Base-by-base conservation (phyloP, 768 basidiomycete species). In the Megacollybia marginata region DNA sequence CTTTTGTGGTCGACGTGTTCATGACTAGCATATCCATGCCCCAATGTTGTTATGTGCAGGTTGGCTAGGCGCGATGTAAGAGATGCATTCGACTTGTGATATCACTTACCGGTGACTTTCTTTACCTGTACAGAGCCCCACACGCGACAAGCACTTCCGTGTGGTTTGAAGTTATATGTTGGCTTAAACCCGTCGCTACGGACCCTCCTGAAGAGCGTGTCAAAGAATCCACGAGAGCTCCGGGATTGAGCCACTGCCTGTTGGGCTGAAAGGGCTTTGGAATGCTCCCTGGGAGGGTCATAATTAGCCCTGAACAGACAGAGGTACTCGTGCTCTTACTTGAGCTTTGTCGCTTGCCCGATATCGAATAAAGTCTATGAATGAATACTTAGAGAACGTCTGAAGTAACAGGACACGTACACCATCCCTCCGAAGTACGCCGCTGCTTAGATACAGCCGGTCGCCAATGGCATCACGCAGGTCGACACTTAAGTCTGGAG, bases 381-480 rank as follows among this genome's bases (percentile, higher is more conserved):
- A 36, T 15, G 44, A 10, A 33, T 31, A 34, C 42, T 33, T 44
- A 23, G 28, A 50, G 9, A 45, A 6, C 20, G 19, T 38, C 33
- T 20, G 13, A 12, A 33, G 12, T 18, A 13, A 13, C 35, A 45
- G 44, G 18, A 16, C 33, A 48, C 78, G 52, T 61, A 90, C 88
- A 35, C 93, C 92, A 58, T 99, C 94, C 48, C 92, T 81, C 50
- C 74, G 80, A 60, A 97, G 81, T 20, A 80, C 82, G 52, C 79
- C 74, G 33, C 70, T 69, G 58, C 81, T 92, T 51, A 98, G 76
- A 62, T 85, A 88, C 32, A 99, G 60, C 38, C 95, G 74, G 63
- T 99, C 95, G 2, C 95, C 95, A n/a, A 96, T 76, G 0, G 88
- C 88, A 63, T 99, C 95, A 51, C 93, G 74, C 53, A 99, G 63